phyloP scores from a whole-genome alignment of 2,329 filamentous ascomycete species.

The Didymosphaeria variabile region DNA sequence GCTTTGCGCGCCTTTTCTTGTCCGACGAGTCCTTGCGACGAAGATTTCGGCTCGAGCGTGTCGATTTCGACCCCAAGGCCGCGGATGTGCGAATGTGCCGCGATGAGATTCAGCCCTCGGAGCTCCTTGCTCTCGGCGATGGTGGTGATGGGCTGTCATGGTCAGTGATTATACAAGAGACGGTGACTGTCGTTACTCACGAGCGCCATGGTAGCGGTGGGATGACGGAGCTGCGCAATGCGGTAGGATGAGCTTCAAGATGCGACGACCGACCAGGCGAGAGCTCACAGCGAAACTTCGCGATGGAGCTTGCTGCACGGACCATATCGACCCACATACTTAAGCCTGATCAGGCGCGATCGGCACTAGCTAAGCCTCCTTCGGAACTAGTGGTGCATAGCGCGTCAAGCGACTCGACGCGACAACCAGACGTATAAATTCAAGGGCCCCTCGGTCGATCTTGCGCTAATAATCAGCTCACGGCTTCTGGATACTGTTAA shows the following conservation, averaged over 20 bases:
- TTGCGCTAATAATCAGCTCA: neutral
- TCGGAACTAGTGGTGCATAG: neutral
- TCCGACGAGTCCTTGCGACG: conserved; percentile 92
- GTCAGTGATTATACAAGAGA: conserved; percentile 24
- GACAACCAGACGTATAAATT: neutral
- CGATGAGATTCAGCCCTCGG: conserved; percentile 94
- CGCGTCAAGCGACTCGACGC: neutral
- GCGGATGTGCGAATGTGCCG: conserved; percentile 96
- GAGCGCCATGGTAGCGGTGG: conserved; percentile 40
- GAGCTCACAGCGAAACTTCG: conserved; percentile 28
- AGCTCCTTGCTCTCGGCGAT: conserved; percentile 96
- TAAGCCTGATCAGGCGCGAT: neutral
- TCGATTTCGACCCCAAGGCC: conserved; percentile 93
- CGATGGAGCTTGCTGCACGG: conserved; percentile 27
- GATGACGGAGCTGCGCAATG: conserved; percentile 16
- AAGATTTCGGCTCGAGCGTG: conserved; percentile 83
- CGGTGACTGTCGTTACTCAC: conserved; percentile 29
- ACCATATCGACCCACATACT: neutral
- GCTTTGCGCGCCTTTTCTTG: conserved; percentile 97
- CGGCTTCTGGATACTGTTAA: neutral
- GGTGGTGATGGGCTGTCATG: conserved; percentile 69
- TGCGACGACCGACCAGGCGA: conserved; percentile 9
- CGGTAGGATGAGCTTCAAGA: conserved; percentile 12
- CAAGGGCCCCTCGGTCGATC: neutral
- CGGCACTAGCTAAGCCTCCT: neutral